Evolutionary conservation across 306 rosid genomes (phyloP).

Genomic region (Ochetophila trinervis): DNA sequence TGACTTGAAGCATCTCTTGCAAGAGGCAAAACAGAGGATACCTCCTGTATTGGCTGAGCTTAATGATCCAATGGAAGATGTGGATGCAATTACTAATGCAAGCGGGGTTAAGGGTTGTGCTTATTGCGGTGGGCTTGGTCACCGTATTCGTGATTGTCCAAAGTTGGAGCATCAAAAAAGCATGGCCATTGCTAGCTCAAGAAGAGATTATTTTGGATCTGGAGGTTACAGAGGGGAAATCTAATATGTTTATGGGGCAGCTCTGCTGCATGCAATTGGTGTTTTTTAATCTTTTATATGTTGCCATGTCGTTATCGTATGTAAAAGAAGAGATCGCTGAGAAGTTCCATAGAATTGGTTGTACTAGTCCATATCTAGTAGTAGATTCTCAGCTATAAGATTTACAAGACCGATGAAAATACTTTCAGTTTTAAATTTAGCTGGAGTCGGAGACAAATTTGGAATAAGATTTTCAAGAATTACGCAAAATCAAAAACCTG

Average conservation of each 20-base stretch:
- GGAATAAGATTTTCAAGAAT: no score
- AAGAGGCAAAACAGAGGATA: constrained; percentile 96
- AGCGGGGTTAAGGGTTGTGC: constrained; percentile 42
- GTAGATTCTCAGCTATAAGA: no score
- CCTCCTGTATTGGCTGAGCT: constrained; percentile 92
- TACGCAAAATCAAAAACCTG: no score
- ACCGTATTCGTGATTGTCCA: constrained; percentile 69
- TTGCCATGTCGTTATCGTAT: neutral
- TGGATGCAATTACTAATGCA: constrained; percentile 55
- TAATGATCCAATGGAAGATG: constrained; percentile 87
- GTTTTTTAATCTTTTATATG: neutral
- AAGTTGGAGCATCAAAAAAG: constrained; percentile 87
- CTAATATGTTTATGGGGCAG: constrained; percentile 25
- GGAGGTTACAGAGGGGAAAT: constrained; percentile 95
- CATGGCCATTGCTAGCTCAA: constrained; percentile 65
- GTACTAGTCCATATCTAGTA: no score
- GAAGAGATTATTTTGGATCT: constrained; percentile 85
- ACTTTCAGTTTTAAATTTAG: no score
- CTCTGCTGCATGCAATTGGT: neutral
- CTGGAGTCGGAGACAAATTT: no score
- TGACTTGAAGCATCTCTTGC: constrained; percentile 89
- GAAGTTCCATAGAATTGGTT: no score
- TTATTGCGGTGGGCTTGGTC: neutral
- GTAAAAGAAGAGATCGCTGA: no score
- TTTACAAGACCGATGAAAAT: no score